These are phyloP conservation scores for Kondoa malvinella DNA, from an alignment of 768 basidiomycete species.

Conservation along the genomic window DNA sequence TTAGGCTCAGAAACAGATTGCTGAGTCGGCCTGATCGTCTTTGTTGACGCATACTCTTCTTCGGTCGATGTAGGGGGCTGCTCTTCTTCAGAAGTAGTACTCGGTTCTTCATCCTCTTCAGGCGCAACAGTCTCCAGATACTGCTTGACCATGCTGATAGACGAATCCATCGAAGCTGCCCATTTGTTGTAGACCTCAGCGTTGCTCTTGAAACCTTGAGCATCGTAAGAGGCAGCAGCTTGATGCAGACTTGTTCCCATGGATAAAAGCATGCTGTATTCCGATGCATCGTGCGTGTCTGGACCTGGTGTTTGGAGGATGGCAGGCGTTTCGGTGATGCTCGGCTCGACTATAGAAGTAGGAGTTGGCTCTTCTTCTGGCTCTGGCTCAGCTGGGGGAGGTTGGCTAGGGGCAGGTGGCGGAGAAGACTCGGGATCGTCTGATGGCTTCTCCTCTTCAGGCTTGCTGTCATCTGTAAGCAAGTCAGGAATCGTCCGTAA, in stretches of 20 bases:
- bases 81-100: neutral
- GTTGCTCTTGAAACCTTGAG: neutral
- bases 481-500: neutral
- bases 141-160: neutral
- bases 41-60: neutral
- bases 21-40: neutral
- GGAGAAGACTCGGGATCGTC: neutral
- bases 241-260: neutral
- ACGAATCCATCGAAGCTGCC: neutral
- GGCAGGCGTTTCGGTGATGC: conserved; percentile 1
- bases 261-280: neutral
- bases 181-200: neutral
- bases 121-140: neutral
- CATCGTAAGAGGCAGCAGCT: neutral
- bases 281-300: neutral
- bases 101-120: neutral
- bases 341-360: neutral
- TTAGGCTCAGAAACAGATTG: neutral
- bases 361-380: neutral
- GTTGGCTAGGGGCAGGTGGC: neutral
- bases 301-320: neutral
- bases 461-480: neutral
- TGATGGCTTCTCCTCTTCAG: neutral
- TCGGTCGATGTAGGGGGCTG: neutral
- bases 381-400: neutral